These are phyloP conservation scores for Cytospora leucostoma DNA, from an alignment of 2,329 filamentous ascomycete genomes.

Conservation along the genomic window DNA sequence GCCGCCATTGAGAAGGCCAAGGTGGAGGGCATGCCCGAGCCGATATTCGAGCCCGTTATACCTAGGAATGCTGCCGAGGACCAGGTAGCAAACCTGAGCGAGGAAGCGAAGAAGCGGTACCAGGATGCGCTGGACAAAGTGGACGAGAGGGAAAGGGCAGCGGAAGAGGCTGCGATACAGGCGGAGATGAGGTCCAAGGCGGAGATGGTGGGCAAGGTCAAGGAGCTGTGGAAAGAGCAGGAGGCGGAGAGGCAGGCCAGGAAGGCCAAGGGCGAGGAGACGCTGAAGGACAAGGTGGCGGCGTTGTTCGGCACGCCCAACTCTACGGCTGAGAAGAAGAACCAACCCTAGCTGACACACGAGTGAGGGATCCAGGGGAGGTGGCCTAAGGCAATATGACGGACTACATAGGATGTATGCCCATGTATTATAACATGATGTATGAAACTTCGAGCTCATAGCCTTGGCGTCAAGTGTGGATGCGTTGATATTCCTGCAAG, in stretches of 20 bases:
- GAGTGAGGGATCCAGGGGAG: background rate
- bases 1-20: slow-evolving; percentile 69
- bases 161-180: slow-evolving; percentile 65
- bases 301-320: slow-evolving; percentile 32
- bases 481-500: background rate
- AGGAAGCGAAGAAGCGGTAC: slow-evolving; percentile 53
- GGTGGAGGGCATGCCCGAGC: slow-evolving; percentile 58
- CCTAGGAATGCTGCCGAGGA: slow-evolving; percentile 35
- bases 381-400: background rate
- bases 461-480: background rate
- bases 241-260: slow-evolving; percentile 55
- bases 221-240: slow-evolving; percentile 58
- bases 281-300: slow-evolving; percentile 44
- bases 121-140: slow-evolving; percentile 60
- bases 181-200: slow-evolving; percentile 63
- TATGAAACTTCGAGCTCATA: background rate
- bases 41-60: slow-evolving; percentile 61
- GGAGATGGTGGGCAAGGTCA: slow-evolving; percentile 59
- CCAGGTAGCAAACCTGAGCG: slow-evolving; percentile 38
- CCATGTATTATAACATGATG: background rate
- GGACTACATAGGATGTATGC: background rate
- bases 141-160: slow-evolving; percentile 56
- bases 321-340: slow-evolving; percentile 21
- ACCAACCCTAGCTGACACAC: slow-evolving; percentile 12
- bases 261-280: slow-evolving; percentile 57